Base-by-base conservation (phyloP, 352 stramenopile genomes). In the Globisporangium emineosum region DNA sequence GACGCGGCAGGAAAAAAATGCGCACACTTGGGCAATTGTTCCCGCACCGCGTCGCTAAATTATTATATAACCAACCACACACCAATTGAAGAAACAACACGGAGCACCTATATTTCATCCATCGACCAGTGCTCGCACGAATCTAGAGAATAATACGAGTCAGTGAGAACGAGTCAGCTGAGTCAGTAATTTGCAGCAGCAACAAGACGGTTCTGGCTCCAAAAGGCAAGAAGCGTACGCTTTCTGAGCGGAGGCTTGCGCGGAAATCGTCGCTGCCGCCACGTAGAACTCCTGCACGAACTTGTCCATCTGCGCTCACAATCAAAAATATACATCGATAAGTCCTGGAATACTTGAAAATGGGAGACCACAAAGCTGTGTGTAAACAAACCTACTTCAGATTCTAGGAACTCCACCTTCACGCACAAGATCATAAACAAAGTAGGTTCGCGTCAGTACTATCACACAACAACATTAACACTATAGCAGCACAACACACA, bases 281-380 rank as follows among this genome's bases (percentile, higher is more conserved):
- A 87, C 66, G 66, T 88, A 86, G 53, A 90, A 87, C 19, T 90
- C 79, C 32, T 79, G 60, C 6, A 90, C 69, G 25, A 90, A 87
- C 51, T 76, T 74, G 19, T 85, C 60, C 62, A 90, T 77, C 79
- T 90, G 27, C 27, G 7, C 5, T 1, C 21, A n/a, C 5, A 9
- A 55, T 55, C 23, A 54, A 5, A 17, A 43, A 17, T 43, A 19
- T 13, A 2, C 37, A 25, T 21, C n/a, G 19, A 19, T 53, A 27
- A 60, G 25, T 7, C 47, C 19, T 23, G 23, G 25, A 17, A 42
- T 42, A 42, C 17, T 42, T 42, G 12, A 42, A 9, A 13, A 42
- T 42, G 35, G 35, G 35, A 42, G 35, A 42, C 1, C 35, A 42
- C 35, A n/a, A n/a, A n/a, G n/a, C n/a, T n/a, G n/a, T n/a, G n/a